These are phyloP conservation scores for Wickerhamiella bombiphila DNA, from an alignment of 805 yeast genomes.

Conservation along the genomic window DNA sequence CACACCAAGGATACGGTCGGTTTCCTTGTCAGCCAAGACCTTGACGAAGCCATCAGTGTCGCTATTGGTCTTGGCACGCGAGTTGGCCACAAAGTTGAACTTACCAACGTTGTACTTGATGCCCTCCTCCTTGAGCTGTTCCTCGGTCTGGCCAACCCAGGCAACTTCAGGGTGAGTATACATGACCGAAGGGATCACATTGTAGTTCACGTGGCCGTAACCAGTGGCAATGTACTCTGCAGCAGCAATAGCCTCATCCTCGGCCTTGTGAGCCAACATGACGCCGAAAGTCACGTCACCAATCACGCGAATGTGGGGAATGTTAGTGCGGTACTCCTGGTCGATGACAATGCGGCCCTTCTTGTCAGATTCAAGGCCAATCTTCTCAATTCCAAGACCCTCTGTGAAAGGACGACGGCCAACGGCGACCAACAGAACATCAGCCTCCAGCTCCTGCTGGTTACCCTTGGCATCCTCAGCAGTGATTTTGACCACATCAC, in stretches of 20 bases:
- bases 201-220: slow-evolving; percentile 96
- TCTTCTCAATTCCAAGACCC: slow-evolving; percentile 75
- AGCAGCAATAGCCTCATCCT: slow-evolving; percentile 99
- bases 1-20: slow-evolving; percentile 89
- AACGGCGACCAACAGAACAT: slow-evolving; percentile 87
- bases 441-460: slow-evolving; percentile 73
- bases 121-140: slow-evolving; percentile 86
- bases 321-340: slow-evolving; percentile 81
- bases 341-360: slow-evolving; percentile 90
- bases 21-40: slow-evolving; percentile 89
- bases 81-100: slow-evolving; percentile 97
- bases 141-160: slow-evolving; percentile 96
- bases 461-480: slow-evolving; percentile 84
- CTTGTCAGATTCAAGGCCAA: slow-evolving; percentile 84
- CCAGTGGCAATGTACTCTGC: slow-evolving; percentile 88
- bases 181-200: slow-evolving; percentile 96
- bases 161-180: slow-evolving; percentile 99
- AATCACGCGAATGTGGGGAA: slow-evolving; percentile 86
- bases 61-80: slow-evolving; percentile 95
- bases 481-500: slow-evolving; percentile 74
- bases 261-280: slow-evolving; percentile 99
- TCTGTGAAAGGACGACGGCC: slow-evolving; percentile 97
- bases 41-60: slow-evolving; percentile 98
- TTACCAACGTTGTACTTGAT: slow-evolving; percentile 87
- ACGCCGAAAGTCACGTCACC: slow-evolving; percentile 99